These are phyloP conservation scores for Brasenia schreberi DNA, from an alignment of 164 flowering plant genomes.

Conservation along the genomic window DNA sequence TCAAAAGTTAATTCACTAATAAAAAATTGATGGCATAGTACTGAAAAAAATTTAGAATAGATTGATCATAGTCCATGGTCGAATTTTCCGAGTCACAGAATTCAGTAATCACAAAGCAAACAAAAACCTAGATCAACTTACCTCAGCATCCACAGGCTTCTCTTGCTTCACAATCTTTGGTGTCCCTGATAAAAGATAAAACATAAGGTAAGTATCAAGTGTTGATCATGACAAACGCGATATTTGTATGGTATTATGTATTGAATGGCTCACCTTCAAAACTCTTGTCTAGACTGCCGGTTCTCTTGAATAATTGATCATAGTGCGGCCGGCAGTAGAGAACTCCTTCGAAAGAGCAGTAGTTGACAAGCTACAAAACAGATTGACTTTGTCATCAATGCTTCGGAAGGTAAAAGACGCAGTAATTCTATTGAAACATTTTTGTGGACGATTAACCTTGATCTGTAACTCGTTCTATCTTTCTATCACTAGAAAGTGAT, in stretches of 20 bases:
- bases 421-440: neutral
- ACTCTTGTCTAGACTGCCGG: conserved; percentile 92
- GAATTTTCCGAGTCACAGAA: too few species aligned
- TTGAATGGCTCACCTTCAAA: conserved; percentile 49
- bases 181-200: conserved; percentile 39
- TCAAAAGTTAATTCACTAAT: too few species aligned
- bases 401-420: neutral
- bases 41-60: too few species aligned
- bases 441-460: too few species aligned
- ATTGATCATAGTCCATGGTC: too few species aligned
- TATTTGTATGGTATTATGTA: neutral
- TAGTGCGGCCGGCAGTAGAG: conserved; percentile 93
- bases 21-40: too few species aligned
- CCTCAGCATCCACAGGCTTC: conserved; percentile 55
- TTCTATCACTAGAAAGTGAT: too few species aligned
- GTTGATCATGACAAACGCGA: neutral
- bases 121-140: conserved; percentile 7
- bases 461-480: too few species aligned
- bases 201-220: neutral
- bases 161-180: conserved; percentile 71
- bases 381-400: neutral
- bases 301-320: conserved; percentile 81
- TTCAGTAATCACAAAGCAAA: too few species aligned
- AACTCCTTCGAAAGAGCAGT: conserved; percentile 91
- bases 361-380: conserved; percentile 73